Conservation (phyloP, 2,329 filamentous ascomycete species). For the Cercospora beticola region DNA sequence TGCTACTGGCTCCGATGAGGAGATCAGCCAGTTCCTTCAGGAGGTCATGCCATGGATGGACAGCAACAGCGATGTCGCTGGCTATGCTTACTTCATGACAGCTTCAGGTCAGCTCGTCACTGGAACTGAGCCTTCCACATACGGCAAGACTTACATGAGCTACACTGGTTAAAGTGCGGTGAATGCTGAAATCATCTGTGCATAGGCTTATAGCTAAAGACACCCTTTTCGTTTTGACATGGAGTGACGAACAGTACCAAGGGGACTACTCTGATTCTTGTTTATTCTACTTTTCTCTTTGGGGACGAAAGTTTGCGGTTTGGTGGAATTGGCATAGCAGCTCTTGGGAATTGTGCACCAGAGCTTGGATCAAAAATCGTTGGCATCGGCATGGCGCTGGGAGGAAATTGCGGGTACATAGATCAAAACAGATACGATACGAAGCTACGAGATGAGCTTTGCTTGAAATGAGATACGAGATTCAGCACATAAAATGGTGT, state of each 20-base stretch:
- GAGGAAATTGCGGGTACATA: constrained; percentile 10
- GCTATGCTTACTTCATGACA: constrained; percentile 39
- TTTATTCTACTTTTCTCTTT: constrained; percentile 12
- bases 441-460: constrained; percentile 11
- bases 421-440: constrained; percentile 11
- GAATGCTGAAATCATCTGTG: neutral
- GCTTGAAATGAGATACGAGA: constrained; percentile 16
- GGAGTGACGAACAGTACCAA: constrained; percentile 8
- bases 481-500: neutral
- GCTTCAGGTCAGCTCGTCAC: constrained; percentile 38
- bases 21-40: constrained; percentile 51
- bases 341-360: neutral
- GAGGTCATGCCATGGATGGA: constrained; percentile 51
- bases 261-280: constrained; percentile 16
- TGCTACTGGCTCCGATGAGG: constrained; percentile 47
- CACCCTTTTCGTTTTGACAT: neutral
- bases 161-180: constrained; percentile 21
- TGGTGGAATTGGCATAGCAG: neutral
- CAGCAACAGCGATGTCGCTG: constrained; percentile 39
- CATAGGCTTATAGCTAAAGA: neutral
- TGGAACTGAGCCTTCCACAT: constrained; percentile 34
- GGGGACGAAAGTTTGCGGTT: neutral
- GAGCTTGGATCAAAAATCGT: neutral
- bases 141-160: constrained; percentile 35
- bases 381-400: constrained; percentile 8